Percentiles rank a stretch among this genome's conserved stretches.
Evolutionary conservation across 1,284 basidiomycete genomes (phyloP).

Genomic region (Rhodotorula sp.): DNA sequence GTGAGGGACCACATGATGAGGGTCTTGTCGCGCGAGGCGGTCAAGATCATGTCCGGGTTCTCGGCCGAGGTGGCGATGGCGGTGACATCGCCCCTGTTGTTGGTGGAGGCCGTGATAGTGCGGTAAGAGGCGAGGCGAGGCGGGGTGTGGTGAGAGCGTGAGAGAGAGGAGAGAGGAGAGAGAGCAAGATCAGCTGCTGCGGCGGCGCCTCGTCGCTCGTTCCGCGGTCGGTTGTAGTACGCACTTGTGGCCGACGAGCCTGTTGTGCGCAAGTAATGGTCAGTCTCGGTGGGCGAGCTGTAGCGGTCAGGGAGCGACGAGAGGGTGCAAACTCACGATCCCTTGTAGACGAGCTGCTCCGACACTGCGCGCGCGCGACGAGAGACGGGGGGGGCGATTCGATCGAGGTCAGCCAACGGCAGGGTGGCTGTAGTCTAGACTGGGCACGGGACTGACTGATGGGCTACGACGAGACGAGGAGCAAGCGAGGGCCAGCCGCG

Average conservation of each 20-base stretch:
- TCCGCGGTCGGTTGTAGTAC: conserved; percentile 39
- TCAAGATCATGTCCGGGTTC: conserved; percentile 48
- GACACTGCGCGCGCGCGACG: conserved; percentile 50
- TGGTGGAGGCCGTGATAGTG: neutral
- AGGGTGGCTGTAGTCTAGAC: neutral
- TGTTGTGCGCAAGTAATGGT: conserved; percentile 72
- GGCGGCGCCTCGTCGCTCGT: neutral
- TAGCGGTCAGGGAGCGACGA: conserved; percentile 23
- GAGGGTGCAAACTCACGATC: conserved; percentile 51
- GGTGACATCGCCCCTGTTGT: conserved; percentile 41
- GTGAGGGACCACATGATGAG: conserved; percentile 99
- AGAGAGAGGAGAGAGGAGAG: neutral
- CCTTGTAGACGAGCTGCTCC: conserved; percentile 89
- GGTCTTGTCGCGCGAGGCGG: conserved; percentile 74
- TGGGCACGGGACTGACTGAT: conserved; percentile 44
- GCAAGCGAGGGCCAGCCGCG: too few species aligned
- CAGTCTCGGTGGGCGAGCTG: conserved; percentile 50
- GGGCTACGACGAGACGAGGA: conserved; percentile 39
- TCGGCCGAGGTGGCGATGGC: conserved; percentile 47
- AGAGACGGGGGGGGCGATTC: neutral
- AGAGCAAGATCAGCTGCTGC: neutral
- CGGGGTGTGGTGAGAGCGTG: neutral
- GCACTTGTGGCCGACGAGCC: conserved; percentile 95
- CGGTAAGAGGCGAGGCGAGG: conserved; percentile 17
- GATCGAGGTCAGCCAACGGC: neutral